Base-by-base conservation (phyloP, 2,329 filamentous ascomycete species). In the Neophaeococcomyces mojaviensis region DNA sequence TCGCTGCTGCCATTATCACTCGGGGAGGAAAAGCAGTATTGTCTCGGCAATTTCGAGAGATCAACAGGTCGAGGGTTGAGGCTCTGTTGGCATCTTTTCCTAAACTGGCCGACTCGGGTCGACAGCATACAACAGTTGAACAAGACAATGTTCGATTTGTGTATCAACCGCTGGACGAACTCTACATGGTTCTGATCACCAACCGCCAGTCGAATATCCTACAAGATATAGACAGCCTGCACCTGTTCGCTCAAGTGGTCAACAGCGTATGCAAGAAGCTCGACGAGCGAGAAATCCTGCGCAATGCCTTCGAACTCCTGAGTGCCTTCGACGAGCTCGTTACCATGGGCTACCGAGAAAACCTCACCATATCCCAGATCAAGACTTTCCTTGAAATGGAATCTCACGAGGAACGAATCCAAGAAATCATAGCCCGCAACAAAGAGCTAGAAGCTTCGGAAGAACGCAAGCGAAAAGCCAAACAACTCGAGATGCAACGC, bases 381-480 rank as follows among this genome's bases (percentile, higher is more conserved):
- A 96, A 94, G 77, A 96, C 92, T 2, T 98, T 98, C 75, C 69
- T 98, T 57, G 94, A 97, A 63, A 98, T 98, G 92, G 92, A 98
- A 68, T 92, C 85, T 68, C 92, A 98, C 62, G 94, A 98, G 69
- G 92, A 98, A 76, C 82, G 92, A 63, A 97, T 98, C 58, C 92
- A 98, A 68, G 92, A 96, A 64, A 98, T 96, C 53, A 96, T 96
- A 62, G 88, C 88, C 52, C 78, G 88, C 81, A 98, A 98, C 77
- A 98, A 98, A 73, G 94, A 98, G 68, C 76, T 98, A 57, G 92
- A 98, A 68, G 94, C 92, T 8, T 95, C 86, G 45, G 92, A 98
- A 66, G 92, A 98, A 74, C 86, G 94, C 62, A 98, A 98, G 76
- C 80, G 90, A 59, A 96, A 96, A 70, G 94, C 92, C 43, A 98